Percentiles rank a stretch among this genome's conserved stretches.
Conservation (phyloP, 2,329 filamentous ascomycete species). For the Claviceps pusilla region DNA sequence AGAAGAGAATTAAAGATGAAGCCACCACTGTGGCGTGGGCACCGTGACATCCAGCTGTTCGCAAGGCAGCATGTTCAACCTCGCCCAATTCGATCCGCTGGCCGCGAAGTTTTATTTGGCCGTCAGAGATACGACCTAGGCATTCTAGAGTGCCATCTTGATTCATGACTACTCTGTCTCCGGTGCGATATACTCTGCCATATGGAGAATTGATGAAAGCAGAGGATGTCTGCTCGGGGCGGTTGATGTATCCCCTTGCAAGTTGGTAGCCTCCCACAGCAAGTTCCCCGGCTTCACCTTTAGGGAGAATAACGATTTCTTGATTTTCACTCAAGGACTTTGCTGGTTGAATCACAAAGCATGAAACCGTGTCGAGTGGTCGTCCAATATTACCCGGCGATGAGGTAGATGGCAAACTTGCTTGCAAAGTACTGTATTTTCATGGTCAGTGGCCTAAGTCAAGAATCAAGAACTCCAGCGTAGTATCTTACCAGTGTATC, state of each 20-base stretch:
- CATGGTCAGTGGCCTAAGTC: background rate
- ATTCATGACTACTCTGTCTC: constrained; percentile 62
- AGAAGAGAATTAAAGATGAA: constrained; percentile 61
- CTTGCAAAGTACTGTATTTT: constrained; percentile 48
- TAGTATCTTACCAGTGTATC: constrained; percentile 55
- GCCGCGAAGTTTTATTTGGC: constrained; percentile 75
- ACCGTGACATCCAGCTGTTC: constrained; percentile 45
- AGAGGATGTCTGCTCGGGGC: constrained; percentile 55
- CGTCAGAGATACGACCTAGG: constrained; percentile 61
- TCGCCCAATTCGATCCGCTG: constrained; percentile 72
- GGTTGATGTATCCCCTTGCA: constrained; percentile 68
- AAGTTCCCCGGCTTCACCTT: constrained; percentile 62
- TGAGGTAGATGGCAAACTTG: constrained; percentile 40
- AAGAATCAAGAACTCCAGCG: background rate
- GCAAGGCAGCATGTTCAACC: constrained; percentile 54
- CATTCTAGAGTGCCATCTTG: constrained; percentile 62
- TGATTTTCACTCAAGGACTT: constrained; percentile 7
- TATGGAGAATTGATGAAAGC: constrained; percentile 56
- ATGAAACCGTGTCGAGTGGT: constrained; percentile 68
- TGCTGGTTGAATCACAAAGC: constrained; percentile 48
- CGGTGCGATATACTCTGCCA: constrained; percentile 67
- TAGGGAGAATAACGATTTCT: constrained; percentile 39
- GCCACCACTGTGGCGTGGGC: constrained; percentile 53
- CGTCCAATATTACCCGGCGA: constrained; percentile 57
- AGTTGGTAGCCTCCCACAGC: constrained; percentile 69